Evolutionary conservation across 208 protist species (phyloP).

Genomic region (Porcisia deanei): DNA sequence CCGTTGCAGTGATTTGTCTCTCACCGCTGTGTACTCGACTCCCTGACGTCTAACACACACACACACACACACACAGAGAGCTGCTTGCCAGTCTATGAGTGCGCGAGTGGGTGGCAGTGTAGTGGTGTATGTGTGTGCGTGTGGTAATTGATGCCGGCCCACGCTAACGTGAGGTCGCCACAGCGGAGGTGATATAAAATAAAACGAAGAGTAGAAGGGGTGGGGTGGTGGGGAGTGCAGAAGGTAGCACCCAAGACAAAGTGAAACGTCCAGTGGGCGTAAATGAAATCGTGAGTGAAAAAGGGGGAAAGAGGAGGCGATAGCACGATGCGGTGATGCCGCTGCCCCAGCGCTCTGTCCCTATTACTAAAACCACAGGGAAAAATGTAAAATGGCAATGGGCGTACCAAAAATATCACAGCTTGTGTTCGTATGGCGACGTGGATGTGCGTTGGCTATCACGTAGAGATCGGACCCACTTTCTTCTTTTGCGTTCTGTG

Average conservation of each 20-base stretch:
- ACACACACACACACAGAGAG: not conserved
- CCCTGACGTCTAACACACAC: not conserved
- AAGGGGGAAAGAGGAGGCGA: not conserved
- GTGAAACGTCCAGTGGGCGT: no score
- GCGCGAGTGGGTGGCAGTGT: no score
- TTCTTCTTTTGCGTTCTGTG: conserved; percentile 10
- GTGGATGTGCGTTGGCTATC: not conserved
- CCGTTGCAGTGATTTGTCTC: not conserved
- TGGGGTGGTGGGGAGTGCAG: no score
- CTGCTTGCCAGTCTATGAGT: not conserved
- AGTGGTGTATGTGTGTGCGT: no score
- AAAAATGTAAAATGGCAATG: not conserved
- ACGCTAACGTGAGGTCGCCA: no score
- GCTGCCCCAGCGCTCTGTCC: not conserved
- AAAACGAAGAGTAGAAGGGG: no score
- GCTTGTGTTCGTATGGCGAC: not conserved
- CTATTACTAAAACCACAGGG: not conserved
- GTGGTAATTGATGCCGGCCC: no score
- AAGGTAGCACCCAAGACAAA: no score
- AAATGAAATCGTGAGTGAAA: no score
- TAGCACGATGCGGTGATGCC: not conserved
- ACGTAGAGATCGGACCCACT: not conserved
- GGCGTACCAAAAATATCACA: not conserved
- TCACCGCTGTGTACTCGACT: not conserved
- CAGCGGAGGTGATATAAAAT: no score